phyloP scores from a whole-genome alignment of 495 filamentous ascomycete genomes.

The Parathielavia hyrcaniae region DNA sequence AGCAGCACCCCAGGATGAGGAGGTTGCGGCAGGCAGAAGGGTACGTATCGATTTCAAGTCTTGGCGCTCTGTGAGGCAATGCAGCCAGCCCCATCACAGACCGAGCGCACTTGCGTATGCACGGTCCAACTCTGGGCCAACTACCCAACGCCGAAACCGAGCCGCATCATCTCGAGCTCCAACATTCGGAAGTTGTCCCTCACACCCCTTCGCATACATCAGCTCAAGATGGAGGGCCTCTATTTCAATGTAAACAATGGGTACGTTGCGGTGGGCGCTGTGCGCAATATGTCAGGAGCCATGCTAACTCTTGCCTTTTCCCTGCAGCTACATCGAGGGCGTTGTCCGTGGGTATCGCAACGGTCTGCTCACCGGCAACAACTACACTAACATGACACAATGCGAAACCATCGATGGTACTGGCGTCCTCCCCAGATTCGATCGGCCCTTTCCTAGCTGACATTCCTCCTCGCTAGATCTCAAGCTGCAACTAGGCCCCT shows the following conservation, averaged over 20 bases:
- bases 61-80: not conserved
- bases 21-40: not conserved
- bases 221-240: constrained; percentile 76
- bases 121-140: constrained; percentile 8
- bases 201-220: constrained; percentile 7
- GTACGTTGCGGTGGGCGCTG: constrained; percentile 40
- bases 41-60: constrained; percentile 9
- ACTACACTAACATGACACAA: constrained; percentile 94
- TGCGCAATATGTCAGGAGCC: constrained; percentile 8
- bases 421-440: not conserved
- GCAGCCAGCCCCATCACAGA: not conserved
- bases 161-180: constrained; percentile 17
- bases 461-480: constrained; percentile 56
- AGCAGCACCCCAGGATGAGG: too few relatives aligned
- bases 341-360: constrained; percentile 97
- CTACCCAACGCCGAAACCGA: constrained; percentile 12
- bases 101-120: too few relatives aligned
- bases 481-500: constrained; percentile 90
- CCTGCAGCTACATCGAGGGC: constrained; percentile 81
- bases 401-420: constrained; percentile 97
- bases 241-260: constrained; percentile 95
- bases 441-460: not conserved
- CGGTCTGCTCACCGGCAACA: constrained; percentile 77
- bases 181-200: constrained; percentile 19
- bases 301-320: constrained; percentile 29